phyloP scores from a whole-genome alignment of 208 protist genomes.

The Tetramitus jugosus region DNA sequence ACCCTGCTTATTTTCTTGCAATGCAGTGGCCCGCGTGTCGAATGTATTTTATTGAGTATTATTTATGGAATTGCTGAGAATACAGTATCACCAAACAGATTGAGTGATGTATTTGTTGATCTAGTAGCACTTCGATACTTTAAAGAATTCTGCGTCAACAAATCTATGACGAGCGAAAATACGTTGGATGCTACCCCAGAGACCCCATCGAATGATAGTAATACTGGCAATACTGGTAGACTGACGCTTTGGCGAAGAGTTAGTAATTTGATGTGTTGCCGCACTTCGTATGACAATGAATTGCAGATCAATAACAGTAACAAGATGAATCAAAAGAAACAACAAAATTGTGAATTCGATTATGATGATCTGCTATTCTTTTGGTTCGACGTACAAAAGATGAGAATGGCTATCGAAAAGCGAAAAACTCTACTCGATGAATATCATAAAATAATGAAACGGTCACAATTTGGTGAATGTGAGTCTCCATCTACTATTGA shows the following conservation, averaged over 20 bases:
- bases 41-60: constrained; percentile 5
- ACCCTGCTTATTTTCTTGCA: neutral
- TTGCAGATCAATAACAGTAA: no score
- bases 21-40: neutral
- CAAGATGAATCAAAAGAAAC: no score
- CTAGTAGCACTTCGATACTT: neutral
- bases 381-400: neutral
- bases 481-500: neutral
- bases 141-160: neutral
- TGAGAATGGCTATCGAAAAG: neutral
- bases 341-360: neutral
- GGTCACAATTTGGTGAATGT: no score
- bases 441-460: no score
- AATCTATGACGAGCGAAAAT: no score
- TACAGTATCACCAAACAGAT: neutral
- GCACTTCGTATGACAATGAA: no score
- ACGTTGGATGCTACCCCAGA: neutral
- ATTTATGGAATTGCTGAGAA: constrained; percentile 9
- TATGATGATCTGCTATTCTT: constrained; percentile 10
- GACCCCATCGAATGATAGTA: no score
- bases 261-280: no score
- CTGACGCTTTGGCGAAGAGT: no score
- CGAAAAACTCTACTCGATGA: neutral
- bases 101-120: neutral
- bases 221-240: no score